Percentiles rank a stretch among this genome's conserved stretches.
phyloP scores from a whole-genome alignment of 768 basidiomycete genomes.

The Macrolepiota albuminosa region DNA sequence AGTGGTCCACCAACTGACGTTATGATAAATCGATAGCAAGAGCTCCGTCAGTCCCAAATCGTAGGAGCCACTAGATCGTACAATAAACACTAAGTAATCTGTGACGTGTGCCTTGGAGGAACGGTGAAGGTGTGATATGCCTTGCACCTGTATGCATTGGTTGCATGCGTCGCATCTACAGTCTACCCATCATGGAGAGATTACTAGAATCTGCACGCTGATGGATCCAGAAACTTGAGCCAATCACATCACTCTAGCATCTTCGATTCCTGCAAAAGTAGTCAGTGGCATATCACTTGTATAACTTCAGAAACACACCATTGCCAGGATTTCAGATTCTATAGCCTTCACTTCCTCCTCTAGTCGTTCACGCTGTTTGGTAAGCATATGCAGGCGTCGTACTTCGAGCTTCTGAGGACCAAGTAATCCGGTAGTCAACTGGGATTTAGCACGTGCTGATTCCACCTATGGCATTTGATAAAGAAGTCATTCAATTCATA shows the following conservation, averaged over 20 bases:
- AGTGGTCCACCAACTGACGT: not conserved
- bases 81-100: not conserved
- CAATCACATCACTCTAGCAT: slow-evolving; percentile 9
- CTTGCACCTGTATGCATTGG: not conserved
- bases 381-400: slow-evolving; percentile 57
- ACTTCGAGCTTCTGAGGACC: slow-evolving; percentile 63
- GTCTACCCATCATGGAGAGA: not conserved
- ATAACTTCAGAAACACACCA: slow-evolving; percentile 35
- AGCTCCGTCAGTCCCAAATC: too few species aligned
- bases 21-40: not conserved
- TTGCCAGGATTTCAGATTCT: slow-evolving; percentile 54
- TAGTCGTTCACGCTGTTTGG: slow-evolving; percentile 61
- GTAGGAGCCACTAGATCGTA: not conserved
- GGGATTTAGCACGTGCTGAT: slow-evolving; percentile 41
- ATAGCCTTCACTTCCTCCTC: slow-evolving; percentile 58
- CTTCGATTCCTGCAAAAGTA: slow-evolving; percentile 15
- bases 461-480: slow-evolving; percentile 43
- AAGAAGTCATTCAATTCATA: not conserved
- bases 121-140: not conserved
- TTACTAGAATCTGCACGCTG: not conserved
- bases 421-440: slow-evolving; percentile 43
- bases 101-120: not conserved
- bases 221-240: not conserved
- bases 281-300: not conserved
- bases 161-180: not conserved